Base-by-base conservation (phyloP, 495 filamentous ascomycete genomes). In the Clavariopsis aquatica region DNA sequence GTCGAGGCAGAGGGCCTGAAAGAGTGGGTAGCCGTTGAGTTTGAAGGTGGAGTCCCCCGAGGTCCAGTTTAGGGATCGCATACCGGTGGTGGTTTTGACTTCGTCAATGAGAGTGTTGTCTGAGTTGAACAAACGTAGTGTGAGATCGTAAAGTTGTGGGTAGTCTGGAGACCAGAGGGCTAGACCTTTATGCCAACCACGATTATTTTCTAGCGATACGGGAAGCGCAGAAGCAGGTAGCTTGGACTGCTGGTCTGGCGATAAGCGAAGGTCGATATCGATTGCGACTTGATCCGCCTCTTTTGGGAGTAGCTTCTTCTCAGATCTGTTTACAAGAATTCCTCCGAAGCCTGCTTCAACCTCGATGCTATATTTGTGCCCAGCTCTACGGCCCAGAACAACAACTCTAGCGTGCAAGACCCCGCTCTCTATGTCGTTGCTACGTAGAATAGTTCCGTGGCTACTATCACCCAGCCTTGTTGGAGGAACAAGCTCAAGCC, bases 1-100 rank as follows among this genome's bases (percentile, higher is more conserved):
- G 60, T 89, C 86, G 4, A 89, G 77, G 0, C 84, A 86, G 10
- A 84, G 84, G 53, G 88, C 87, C 64, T 82, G 78, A 74, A 88
- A 88, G 19, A 82, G 74, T 49, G 86, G 87, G 58, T 87, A 74
- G 26, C 82, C 84, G 66, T 88, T 88, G 49, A 88, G 67, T 0
- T 85, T 81, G 43, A 82, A 77, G 17, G 87, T 71, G 0, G 85
- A 85, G 26, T 86, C 71, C 0, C 86, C 74, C 12, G 73, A 71
- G 4, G 77, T 83, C 20, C 77, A 73, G 7, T 78, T 76, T 41
- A 88, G 77, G 0, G 85, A 86, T n/a, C 86, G 82, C 76, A 89
- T 87, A 17, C 85, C 86, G 0, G 80, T 85, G 71, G 87, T 87
- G 57, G 84, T 88, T 28, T 69, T 60, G 23, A 88, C 75, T 13